Conservation (phyloP, 345 rosid genomes). For the Lepidium didymum region DNA sequence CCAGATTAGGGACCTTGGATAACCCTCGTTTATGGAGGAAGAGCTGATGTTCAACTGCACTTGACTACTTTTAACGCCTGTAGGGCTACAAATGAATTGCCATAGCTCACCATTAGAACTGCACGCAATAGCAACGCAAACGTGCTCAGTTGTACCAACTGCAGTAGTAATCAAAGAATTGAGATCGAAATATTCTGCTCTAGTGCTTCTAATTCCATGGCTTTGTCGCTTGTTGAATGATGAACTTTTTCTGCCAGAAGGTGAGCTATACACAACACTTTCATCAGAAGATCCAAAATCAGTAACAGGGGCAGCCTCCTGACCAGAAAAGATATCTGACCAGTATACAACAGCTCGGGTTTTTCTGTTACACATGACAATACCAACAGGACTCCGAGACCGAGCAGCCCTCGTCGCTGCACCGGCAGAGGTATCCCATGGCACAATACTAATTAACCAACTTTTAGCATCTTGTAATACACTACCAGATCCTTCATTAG, state of each 20-base stretch:
- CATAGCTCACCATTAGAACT: slow-evolving; percentile 69
- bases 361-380: slow-evolving; percentile 57
- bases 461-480: slow-evolving; percentile 25
- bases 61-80: slow-evolving; percentile 35
- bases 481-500: slow-evolving; percentile 24
- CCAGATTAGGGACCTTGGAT: slow-evolving; percentile 79
- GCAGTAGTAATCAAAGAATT: slow-evolving; percentile 68
- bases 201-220: slow-evolving; percentile 32
- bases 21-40: slow-evolving; percentile 49
- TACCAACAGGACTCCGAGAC: slow-evolving; percentile 38
- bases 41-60: slow-evolving; percentile 32
- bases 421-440: slow-evolving; percentile 45
- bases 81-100: slow-evolving; percentile 60
- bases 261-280: slow-evolving; percentile 35
- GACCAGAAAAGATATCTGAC: slow-evolving; percentile 55
- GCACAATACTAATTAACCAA: slow-evolving; percentile 67
- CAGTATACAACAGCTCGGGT: slow-evolving; percentile 60
- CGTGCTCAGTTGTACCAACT: slow-evolving; percentile 26
- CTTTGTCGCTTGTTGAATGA: slow-evolving; percentile 29
- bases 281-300: slow-evolving; percentile 40
- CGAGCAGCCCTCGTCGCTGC: slow-evolving; percentile 32
- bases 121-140: slow-evolving; percentile 63
- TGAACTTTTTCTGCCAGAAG: slow-evolving; percentile 29
- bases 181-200: slow-evolving; percentile 31
- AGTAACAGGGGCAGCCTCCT: slow-evolving; percentile 36